Evolutionary conservation across 2,329 filamentous ascomycete genomes (phyloP), one percentile per base, ranked within the genome.

Genomic region (Ceratocystis colombiana): DNA sequence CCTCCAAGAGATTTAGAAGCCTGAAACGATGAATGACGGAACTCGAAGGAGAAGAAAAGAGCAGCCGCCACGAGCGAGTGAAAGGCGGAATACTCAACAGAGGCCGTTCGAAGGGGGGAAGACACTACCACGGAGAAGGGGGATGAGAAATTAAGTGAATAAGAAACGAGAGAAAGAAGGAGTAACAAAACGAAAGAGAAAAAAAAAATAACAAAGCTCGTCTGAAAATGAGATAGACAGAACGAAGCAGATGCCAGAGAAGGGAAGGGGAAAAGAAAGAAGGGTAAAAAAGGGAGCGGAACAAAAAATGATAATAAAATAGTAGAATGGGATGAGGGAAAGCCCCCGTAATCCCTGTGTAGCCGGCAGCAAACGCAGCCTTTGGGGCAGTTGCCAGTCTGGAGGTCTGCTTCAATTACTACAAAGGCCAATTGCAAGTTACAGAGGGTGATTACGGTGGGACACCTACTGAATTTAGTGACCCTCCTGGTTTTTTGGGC

Each of bases 41-140:
- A 41, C 10, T 41, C 37, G 12, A 12, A 12, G 46, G n/a, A 57
- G 25, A 22, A 28, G 15, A 55, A 61, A 8, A 57, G 20, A 30
- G 28, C 50, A 61, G 45, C 30, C 62, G 53, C 64, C 59, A 48
- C 55, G 66, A 66, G 67, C 61, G 57, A 67, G 50, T 64, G 46
- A 67, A 61, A 22, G 57, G 62, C 45, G 62, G 28, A 63, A 30
- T 33, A 55, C 17, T 41, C 10, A 41, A 41, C 10, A 44, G 6
- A 25, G 17, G 15, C 48, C 7, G 48, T 61, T 62, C n/a, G 20
- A 12, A 44, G 45, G 28, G 28, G 50, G 20, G 62, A 30, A 61
- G 20, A 37, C 37, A 62, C 46, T 30, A 33, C 46, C 48, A 45
- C 53, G 46, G 22, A 64, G 64, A 53, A 50, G 61, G 61, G 59